Evolutionary conservation across 306 rosid species (phyloP).

Genomic region (Prunus davidiana): DNA sequence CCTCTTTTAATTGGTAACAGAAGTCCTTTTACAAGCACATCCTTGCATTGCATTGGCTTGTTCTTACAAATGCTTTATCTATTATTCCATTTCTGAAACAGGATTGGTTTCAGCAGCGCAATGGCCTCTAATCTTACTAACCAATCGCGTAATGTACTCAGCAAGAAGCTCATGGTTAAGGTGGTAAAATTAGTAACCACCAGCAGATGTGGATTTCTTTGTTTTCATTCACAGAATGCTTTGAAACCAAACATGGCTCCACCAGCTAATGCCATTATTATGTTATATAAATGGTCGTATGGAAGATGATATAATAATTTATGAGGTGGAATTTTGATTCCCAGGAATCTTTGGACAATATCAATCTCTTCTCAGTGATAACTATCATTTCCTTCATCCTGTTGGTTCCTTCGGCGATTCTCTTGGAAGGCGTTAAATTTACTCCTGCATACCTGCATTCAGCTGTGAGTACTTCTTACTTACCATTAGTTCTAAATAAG

Average conservation of each 20-base stretch:
- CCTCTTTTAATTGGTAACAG: conserved; percentile 89
- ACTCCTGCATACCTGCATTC: conserved; percentile 59
- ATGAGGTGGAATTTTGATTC: neutral
- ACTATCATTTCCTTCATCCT: conserved; percentile 68
- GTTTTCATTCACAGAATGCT: neutral
- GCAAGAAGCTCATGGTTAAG: conserved; percentile 68
- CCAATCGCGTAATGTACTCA: conserved; percentile 71
- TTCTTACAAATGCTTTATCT: neutral
- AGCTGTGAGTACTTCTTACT: conserved; percentile 39
- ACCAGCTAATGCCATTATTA: too few relatives aligned
- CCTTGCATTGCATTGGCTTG: neutral
- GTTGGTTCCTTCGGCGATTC: conserved; percentile 53
- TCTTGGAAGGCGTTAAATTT: conserved; percentile 64
- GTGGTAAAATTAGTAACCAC: conserved; percentile 41
- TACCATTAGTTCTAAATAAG: neutral
- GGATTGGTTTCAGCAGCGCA: conserved; percentile 74
- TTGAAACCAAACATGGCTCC: too few relatives aligned
- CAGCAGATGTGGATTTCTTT: neutral
- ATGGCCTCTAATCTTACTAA: conserved; percentile 78
- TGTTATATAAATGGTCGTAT: too few relatives aligned
- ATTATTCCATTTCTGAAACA: conserved; percentile 25
- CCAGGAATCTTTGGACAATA: conserved; percentile 69
- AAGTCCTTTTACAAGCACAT: too few relatives aligned
- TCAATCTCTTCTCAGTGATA: conserved; percentile 66
- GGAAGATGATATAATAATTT: neutral